Conservation (phyloP, 1,284 basidiomycete genomes). For the Thecaphora thlaspeos region DNA sequence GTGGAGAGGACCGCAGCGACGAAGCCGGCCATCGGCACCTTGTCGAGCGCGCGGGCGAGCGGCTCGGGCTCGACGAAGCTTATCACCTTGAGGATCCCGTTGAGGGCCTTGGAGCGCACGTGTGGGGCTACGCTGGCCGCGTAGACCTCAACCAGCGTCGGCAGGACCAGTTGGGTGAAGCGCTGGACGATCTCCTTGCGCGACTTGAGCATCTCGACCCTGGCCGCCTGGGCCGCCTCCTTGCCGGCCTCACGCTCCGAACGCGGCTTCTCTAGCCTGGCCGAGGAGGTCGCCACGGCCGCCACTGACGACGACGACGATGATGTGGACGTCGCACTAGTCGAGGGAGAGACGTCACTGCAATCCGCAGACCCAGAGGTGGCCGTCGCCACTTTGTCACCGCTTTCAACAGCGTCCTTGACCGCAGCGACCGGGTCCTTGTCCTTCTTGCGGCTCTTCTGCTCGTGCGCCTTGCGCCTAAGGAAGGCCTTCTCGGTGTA, state of each 20-base stretch:
- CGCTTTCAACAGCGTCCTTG: slow-evolving; percentile 3
- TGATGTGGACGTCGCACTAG: slow-evolving; percentile 5
- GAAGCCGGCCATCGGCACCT: slow-evolving; percentile 54
- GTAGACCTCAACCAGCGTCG: slow-evolving; percentile 52
- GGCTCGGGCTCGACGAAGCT: slow-evolving; percentile 48
- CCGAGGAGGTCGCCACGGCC: slow-evolving; percentile 9
- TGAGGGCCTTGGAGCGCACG: slow-evolving; percentile 45
- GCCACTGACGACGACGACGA: slow-evolving; percentile 13
- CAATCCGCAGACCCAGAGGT: not conserved
- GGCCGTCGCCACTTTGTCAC: slow-evolving; percentile 4
- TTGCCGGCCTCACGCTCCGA: slow-evolving; percentile 32
- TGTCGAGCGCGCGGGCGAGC: slow-evolving; percentile 37
- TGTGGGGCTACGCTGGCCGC: slow-evolving; percentile 49
- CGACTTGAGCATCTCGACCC: slow-evolving; percentile 44
- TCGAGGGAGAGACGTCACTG: slow-evolving; percentile 1
- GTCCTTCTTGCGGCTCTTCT: not conserved
- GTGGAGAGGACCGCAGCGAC: slow-evolving; percentile 49
- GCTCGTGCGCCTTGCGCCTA: slow-evolving; percentile 15
- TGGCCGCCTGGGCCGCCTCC: slow-evolving; percentile 39
- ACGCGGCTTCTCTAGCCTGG: slow-evolving; percentile 32
- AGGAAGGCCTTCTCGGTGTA: slow-evolving; percentile 83
- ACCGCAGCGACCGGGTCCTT: slow-evolving; percentile 2
- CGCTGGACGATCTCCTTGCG: slow-evolving; percentile 43
- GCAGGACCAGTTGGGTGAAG: slow-evolving; percentile 52
- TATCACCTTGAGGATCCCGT: slow-evolving; percentile 50